phyloP scores from a whole-genome alignment of 192 early-diverging fungal genomes.

The Podila minutissima region DNA sequence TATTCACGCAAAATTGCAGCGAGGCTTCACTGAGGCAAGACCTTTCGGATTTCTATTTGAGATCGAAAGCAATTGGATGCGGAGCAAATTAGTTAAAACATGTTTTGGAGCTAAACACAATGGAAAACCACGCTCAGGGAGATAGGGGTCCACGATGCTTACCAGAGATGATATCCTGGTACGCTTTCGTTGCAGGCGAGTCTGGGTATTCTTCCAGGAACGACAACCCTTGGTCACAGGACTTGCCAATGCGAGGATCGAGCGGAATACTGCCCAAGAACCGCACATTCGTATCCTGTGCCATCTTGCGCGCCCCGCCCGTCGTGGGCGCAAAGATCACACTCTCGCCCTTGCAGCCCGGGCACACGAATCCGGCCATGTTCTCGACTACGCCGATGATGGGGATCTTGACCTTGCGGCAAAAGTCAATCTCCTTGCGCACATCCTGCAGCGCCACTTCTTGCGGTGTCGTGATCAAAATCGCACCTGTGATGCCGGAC shows the following conservation, averaged over 20 bases:
- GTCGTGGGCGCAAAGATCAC: slow-evolving; percentile 81
- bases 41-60: slow-evolving; percentile 29
- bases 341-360: slow-evolving; percentile 81
- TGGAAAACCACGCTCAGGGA: too few species aligned
- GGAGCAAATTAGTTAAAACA: not conserved
- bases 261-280: slow-evolving; percentile 80
- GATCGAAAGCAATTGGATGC: not conserved
- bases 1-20: not conserved
- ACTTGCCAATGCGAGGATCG: slow-evolving; percentile 80
- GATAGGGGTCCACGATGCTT: slow-evolving; percentile 5
- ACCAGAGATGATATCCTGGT: slow-evolving; percentile 70
- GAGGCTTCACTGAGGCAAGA: slow-evolving; percentile 17
- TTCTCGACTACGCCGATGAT: slow-evolving; percentile 96
- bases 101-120: not conserved
- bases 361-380: slow-evolving; percentile 98
- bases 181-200: slow-evolving; percentile 83
- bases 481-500: slow-evolving; percentile 84
- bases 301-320: slow-evolving; percentile 75
- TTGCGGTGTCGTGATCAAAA: slow-evolving; percentile 96
- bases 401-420: slow-evolving; percentile 87
- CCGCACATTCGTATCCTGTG: slow-evolving; percentile 67
- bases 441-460: slow-evolving; percentile 90
- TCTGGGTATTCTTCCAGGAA: slow-evolving; percentile 91
- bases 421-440: slow-evolving; percentile 98
- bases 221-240: slow-evolving; percentile 88